Evolutionary conservation across 179 eudicot genomes (phyloP), one percentile per base, ranked within the genome.

Genomic region (Patellifolia procumbens): DNA sequence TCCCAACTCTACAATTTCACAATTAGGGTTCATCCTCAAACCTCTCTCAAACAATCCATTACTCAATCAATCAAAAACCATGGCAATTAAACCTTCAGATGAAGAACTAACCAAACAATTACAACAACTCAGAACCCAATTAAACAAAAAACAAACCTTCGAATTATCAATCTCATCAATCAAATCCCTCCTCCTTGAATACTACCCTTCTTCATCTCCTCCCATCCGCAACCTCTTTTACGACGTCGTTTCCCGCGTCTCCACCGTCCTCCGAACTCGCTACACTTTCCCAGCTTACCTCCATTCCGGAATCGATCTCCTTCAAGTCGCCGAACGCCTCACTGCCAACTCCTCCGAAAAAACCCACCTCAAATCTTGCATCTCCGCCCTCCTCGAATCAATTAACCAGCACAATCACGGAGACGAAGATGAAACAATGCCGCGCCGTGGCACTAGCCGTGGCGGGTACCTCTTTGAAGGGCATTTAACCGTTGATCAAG

Each of bases 401-500:
- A 9, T 82, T 17, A 17, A 58, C 6, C 26, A 68, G 4, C 7
- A n/a, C 6, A 67, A 17, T 31, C n/a, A n/a, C n/a, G n/a, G 48
- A 5, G 12, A 2, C 2, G 48, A 37, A 5, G n/a, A n/a, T n/a
- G n/a, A n/a, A n/a, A n/a, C n/a, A n/a, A n/a, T n/a, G n/a, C n/a
- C n/a, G n/a, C n/a, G n/a, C n/a, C n/a, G n/a, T n/a, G n/a, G n/a
- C n/a, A n/a, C n/a, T n/a, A n/a, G n/a, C n/a, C 20, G 72, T 16
- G 37, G 78, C 81, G 91, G 98, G 43, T 95, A 76, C 66, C 83
- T 95, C 13, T 95, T 95, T 60, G 99, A 95, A 72, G 99, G 99
- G 20, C 99, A 95, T 78, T 86, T 95, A 7, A 95, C 99, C 0
- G 97, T 93, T 9, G 99, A 93, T 81, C 87, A 84, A 0, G 98